phyloP scores from a whole-genome alignment of 2,329 filamentous ascomycete genomes.

The Allantophomopsis cytisporea region DNA sequence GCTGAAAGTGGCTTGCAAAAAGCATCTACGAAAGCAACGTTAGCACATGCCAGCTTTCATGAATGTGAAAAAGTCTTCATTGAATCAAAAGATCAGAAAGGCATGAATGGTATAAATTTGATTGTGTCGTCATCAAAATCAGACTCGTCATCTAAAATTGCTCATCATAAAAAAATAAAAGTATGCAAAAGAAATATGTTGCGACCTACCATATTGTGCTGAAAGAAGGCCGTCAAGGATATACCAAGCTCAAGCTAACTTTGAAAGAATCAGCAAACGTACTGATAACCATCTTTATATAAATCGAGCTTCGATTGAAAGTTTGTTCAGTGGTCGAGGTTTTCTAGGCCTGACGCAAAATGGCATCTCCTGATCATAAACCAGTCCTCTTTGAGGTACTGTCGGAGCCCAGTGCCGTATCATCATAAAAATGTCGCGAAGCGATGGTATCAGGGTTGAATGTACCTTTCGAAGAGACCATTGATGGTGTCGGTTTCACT shows the following conservation, averaged over 20 bases:
- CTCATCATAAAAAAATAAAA: constrained; percentile 26
- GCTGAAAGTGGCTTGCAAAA: neutral
- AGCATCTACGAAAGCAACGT: constrained; percentile 3
- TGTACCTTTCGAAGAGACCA: constrained; percentile 7
- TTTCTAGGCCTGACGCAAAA: constrained; percentile 98
- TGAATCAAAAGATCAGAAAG: constrained; percentile 28
- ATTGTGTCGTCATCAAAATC: constrained; percentile 60
- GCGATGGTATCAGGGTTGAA: constrained; percentile 1
- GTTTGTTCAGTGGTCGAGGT: constrained; percentile 87
- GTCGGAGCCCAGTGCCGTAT: constrained; percentile 97
- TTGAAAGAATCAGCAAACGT: neutral
- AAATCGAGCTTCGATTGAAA: constrained; percentile 1
- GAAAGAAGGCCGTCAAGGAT: constrained; percentile 8
- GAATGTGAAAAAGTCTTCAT: neutral
- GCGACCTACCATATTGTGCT: constrained; percentile 5
- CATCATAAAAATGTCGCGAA: constrained; percentile 44
- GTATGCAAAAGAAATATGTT: constrained; percentile 7
- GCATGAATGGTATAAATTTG: constrained; percentile 64
- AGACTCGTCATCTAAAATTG: constrained; percentile 63
- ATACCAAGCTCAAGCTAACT: neutral
- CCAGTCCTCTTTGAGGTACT: constrained; percentile 22
- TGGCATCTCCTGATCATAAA: constrained; percentile 72
- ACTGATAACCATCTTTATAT: neutral
- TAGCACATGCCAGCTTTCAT: constrained; percentile 5
- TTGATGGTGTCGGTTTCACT: constrained; percentile 1